These are phyloP conservation scores for Penicillium sp. DNA, from an alignment of 2,329 filamentous ascomycete species.

Conservation along the genomic window DNA sequence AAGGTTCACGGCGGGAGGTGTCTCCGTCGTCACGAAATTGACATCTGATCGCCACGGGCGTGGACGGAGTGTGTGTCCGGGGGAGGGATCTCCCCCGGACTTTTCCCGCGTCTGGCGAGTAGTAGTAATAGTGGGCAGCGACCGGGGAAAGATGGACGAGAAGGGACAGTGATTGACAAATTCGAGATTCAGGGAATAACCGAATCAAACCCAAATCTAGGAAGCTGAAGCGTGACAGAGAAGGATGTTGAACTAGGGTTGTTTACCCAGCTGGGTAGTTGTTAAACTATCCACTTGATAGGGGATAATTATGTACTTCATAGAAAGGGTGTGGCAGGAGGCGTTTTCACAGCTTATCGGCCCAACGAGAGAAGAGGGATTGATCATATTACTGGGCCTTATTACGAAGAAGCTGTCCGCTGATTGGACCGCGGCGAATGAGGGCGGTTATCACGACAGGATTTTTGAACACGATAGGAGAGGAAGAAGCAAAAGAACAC, in stretches of 20 bases:
- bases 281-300: slow-evolving; percentile 11
- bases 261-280: slow-evolving; percentile 4
- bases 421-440: slow-evolving; percentile 18
- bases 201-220: slow-evolving; percentile 12
- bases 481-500: background rate
- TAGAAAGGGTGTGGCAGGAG: slow-evolving; percentile 9
- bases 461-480: background rate
- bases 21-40: slow-evolving; percentile 1
- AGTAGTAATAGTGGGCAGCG: background rate
- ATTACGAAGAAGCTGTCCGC: slow-evolving; percentile 14
- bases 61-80: background rate
- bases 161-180: background rate
- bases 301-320: background rate
- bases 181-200: background rate
- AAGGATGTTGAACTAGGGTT: background rate
- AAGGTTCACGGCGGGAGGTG: background rate
- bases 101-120: slow-evolving; percentile 16
- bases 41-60: slow-evolving; percentile 3
- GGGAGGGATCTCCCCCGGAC: slow-evolving; percentile 24
- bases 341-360: slow-evolving; percentile 25
- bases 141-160: slow-evolving; percentile 10
- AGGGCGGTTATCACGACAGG: slow-evolving; percentile 5
- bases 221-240: slow-evolving; percentile 11
- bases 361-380: slow-evolving; percentile 24
- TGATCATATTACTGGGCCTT: slow-evolving; percentile 17